phyloP scores from a whole-genome alignment of 2,329 filamentous ascomycete genomes.

The Colletotrichum sp. region DNA sequence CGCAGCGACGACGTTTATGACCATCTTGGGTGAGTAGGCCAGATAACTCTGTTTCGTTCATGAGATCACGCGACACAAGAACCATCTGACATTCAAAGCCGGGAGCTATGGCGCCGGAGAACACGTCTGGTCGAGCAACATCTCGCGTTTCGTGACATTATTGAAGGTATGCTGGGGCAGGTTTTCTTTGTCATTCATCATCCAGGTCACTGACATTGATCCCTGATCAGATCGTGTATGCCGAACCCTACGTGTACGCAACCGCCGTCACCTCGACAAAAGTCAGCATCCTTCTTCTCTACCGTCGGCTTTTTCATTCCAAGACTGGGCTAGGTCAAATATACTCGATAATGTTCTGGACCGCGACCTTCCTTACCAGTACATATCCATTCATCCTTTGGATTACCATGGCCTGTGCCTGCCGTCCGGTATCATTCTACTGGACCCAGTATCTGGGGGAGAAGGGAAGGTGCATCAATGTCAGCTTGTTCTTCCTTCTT shows the following conservation, averaged over 20 bases:
- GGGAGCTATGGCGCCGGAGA: not conserved
- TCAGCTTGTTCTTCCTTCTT: not conserved
- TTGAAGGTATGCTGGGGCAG: not conserved
- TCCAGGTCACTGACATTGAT: not conserved
- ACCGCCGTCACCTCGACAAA: conserved; percentile 11
- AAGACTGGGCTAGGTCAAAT: not conserved
- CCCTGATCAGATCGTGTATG: conserved; percentile 4
- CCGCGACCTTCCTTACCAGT: not conserved
- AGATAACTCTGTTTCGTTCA: accelerated
- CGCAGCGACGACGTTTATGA: not conserved
- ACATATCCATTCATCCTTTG: conserved; percentile 10
- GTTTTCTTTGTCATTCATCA: not conserved
- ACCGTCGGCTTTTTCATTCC: not conserved
- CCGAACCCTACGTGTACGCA: conserved; percentile 13
- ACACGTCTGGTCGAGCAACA: not conserved
- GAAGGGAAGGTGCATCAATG: not conserved
- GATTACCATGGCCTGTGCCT: conserved; percentile 9
- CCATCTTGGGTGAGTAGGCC: not conserved
- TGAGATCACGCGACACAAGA: not conserved
- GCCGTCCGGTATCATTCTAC: conserved; percentile 1
- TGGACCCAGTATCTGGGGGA: conserved; percentile 7
- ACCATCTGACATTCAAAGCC: not conserved
- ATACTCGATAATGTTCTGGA: not conserved
- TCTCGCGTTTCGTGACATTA: not conserved
- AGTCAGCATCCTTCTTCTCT: conserved; percentile 14